phyloP scores from a whole-genome alignment of 768 basidiomycete species.

The Kwoniella mangroviensis region DNA sequence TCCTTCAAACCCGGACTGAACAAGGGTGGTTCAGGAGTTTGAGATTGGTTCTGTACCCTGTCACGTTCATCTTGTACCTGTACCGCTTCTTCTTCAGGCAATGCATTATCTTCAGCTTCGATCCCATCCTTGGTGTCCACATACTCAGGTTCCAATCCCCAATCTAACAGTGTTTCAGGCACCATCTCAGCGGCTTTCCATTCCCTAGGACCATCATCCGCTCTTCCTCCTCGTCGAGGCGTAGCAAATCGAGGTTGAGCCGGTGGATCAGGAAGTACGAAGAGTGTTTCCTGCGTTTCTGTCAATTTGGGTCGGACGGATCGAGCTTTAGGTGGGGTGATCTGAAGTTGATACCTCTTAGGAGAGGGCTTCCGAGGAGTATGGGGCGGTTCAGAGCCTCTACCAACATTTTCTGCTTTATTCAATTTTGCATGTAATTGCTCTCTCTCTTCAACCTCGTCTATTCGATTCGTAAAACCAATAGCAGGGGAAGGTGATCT shows the following conservation, averaged over 20 bases:
- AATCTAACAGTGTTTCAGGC: constrained; percentile 45
- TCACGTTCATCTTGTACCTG: too few relatives aligned
- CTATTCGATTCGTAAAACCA: not conserved
- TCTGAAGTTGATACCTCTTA: constrained; percentile 23
- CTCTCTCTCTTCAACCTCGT: not conserved
- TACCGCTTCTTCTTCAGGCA: not conserved
- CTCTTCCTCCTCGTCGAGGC: not conserved
- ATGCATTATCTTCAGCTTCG: not conserved
- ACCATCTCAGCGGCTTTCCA: constrained; percentile 40
- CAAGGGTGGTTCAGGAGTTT: constrained; percentile 13
- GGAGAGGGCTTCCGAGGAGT: constrained; percentile 11
- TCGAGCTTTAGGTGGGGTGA: constrained; percentile 38
- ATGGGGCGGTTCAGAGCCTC: not conserved
- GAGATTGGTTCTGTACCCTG: not conserved
- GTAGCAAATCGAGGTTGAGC: constrained; percentile 24
- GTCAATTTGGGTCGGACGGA: not conserved
- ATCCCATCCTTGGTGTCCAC: constrained; percentile 1
- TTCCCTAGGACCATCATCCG: constrained; percentile 3
- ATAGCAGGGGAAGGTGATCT: constrained; percentile 4
- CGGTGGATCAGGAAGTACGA: constrained; percentile 30
- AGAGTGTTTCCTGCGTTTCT: constrained; percentile 30
- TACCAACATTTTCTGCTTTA: not conserved
- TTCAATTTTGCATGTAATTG: not conserved
- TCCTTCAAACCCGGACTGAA: constrained; percentile 4
- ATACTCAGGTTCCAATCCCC: constrained; percentile 28